phyloP scores from a whole-genome alignment of 306 rosid genomes.

The Ammopiptanthus mongolicus region DNA sequence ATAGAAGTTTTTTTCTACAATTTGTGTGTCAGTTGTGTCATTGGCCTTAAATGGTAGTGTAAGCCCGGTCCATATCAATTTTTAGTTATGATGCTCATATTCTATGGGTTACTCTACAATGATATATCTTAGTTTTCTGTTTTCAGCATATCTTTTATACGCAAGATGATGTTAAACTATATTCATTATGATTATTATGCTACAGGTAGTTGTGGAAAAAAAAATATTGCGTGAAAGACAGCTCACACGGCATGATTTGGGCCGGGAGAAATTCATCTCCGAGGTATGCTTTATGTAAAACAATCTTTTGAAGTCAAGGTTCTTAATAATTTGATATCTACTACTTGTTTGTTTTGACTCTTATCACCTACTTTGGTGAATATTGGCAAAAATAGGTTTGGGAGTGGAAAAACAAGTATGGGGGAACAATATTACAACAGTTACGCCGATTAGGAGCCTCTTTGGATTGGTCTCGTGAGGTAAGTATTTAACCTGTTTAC shows the following conservation, averaged over 20 bases:
- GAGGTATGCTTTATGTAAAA: conserved; percentile 53
- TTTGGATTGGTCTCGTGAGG: conserved; percentile 98
- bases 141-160: background rate
- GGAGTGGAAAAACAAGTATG: conserved; percentile 87
- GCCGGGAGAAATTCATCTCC: conserved; percentile 67
- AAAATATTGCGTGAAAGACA: conserved; percentile 78
- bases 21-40: background rate
- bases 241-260: conserved; percentile 78
- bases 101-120: background rate
- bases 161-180: background rate
- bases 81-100: background rate
- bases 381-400: conserved; percentile 63
- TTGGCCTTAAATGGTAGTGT: background rate
- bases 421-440: conserved; percentile 78
- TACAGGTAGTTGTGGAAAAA: conserved; percentile 95
- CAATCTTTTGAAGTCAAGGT: background rate
- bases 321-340: background rate
- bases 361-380: conserved; percentile 3
- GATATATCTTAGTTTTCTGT: background rate
- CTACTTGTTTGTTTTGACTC: background rate
- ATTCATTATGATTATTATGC: background rate
- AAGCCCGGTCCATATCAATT: background rate
- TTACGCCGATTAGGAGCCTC: conserved; percentile 90
- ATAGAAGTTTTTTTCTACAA: background rate
- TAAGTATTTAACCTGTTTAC: conserved; percentile 23